phyloP scores from a whole-genome alignment of 2,329 filamentous ascomycete genomes.

The Sphaceloma murrayae region DNA sequence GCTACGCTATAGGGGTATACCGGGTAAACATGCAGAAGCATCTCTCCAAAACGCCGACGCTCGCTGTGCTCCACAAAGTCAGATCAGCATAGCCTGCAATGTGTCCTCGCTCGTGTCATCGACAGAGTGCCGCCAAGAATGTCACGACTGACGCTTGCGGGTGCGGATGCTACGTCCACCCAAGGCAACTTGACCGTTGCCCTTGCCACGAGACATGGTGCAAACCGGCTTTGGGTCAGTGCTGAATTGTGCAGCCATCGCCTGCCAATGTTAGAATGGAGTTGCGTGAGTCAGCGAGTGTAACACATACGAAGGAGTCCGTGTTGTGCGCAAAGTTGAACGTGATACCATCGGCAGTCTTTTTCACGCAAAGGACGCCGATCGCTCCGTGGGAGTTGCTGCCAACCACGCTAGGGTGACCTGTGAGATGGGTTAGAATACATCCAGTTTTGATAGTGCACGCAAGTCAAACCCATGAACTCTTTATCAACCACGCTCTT shows the following conservation, averaged over 20 bases:
- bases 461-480: constrained; percentile 59
- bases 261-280: constrained; percentile 32
- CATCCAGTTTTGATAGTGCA: too few relatives aligned
- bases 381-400: constrained; percentile 81
- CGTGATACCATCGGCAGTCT: constrained; percentile 62
- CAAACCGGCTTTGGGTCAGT: constrained; percentile 65
- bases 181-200: constrained; percentile 44
- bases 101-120: too few relatives aligned
- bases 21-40: background rate
- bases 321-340: constrained; percentile 96
- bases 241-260: constrained; percentile 79
- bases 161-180: constrained; percentile 32
- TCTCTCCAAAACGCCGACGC: constrained; percentile 3
- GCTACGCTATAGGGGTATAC: constrained; percentile 15
- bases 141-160: constrained; percentile 1
- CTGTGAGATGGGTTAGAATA: too few relatives aligned
- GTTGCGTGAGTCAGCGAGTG: background rate
- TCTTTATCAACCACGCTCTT: constrained; percentile 72
- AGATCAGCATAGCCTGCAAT: too few relatives aligned
- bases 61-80: constrained; percentile 1
- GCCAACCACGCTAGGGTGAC: constrained; percentile 69
- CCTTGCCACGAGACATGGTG: constrained; percentile 72
- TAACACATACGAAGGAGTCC: constrained; percentile 54
- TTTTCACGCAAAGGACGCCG: constrained; percentile 84
- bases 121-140: too few relatives aligned